Percentiles rank a stretch among this genome's conserved stretches.
These are phyloP conservation scores for Cordyceps tenuipes DNA, from an alignment of 2,329 filamentous ascomycete genomes.

Conservation along the genomic window DNA sequence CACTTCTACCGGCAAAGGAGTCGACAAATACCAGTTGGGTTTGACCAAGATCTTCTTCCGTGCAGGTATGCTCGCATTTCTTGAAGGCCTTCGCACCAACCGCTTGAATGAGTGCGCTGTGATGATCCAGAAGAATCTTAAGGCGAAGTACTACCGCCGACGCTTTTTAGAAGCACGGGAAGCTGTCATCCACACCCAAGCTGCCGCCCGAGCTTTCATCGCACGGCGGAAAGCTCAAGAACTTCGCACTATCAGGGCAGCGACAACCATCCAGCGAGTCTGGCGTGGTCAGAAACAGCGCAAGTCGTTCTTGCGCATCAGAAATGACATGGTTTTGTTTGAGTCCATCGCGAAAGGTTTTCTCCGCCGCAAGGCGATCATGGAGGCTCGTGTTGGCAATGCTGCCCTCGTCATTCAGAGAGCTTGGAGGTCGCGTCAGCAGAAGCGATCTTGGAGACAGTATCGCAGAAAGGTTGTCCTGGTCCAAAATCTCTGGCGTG, in stretches of 20 bases:
- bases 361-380: slow-evolving; percentile 79
- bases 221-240: slow-evolving; percentile 73
- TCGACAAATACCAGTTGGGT: slow-evolving; percentile 95
- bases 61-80: slow-evolving; percentile 94
- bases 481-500: slow-evolving; percentile 89
- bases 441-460: slow-evolving; percentile 73
- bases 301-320: slow-evolving; percentile 68
- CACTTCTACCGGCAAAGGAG: slow-evolving; percentile 60
- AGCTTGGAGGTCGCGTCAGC: slow-evolving; percentile 73
- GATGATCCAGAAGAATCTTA: slow-evolving; percentile 98
- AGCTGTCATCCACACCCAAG: slow-evolving; percentile 72
- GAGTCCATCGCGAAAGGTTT: slow-evolving; percentile 90
- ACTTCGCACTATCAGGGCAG: slow-evolving; percentile 73
- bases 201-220: slow-evolving; percentile 66
- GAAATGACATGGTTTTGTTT: slow-evolving; percentile 77
- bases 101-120: slow-evolving; percentile 89
- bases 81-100: slow-evolving; percentile 87
- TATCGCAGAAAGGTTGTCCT: slow-evolving; percentile 85
- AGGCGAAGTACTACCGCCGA: slow-evolving; percentile 88
- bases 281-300: slow-evolving; percentile 91
- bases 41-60: slow-evolving; percentile 99
- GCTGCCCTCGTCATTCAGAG: slow-evolving; percentile 86
- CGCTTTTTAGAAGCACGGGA: slow-evolving; percentile 82
- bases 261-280: slow-evolving; percentile 87
- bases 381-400: slow-evolving; percentile 89